Conservation (phyloP, 176 grass and related monocot genomes). For the Musa troglodytarum region DNA sequence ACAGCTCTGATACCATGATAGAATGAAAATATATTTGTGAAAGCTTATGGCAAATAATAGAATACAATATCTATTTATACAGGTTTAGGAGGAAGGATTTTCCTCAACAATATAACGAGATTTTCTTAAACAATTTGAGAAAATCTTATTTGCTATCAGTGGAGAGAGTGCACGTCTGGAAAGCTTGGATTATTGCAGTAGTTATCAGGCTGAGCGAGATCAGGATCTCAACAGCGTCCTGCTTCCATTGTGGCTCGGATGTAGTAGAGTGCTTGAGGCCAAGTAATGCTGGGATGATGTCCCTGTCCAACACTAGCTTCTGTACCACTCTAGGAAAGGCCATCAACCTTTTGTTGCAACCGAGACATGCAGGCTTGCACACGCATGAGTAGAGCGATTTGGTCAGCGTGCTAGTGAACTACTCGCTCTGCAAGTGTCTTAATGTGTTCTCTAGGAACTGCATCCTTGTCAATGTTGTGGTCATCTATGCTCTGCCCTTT, state of each 20-base stretch:
- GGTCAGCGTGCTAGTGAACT: background rate
- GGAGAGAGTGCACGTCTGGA: background rate
- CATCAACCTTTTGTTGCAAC: background rate
- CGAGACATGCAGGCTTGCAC: background rate
- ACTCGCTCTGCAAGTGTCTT: background rate
- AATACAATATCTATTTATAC: too few species aligned
- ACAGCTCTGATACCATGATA: too few species aligned
- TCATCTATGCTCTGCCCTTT: background rate
- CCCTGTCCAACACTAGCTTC: background rate
- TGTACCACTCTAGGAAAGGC: background rate
- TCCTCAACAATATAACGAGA: too few species aligned
- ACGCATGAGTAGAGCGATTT: background rate
- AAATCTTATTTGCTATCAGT: background rate
- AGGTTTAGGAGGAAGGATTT: too few species aligned
- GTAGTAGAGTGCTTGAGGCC: background rate
- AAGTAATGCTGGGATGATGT: background rate
- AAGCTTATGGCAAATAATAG: too few species aligned
- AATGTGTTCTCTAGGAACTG: background rate
- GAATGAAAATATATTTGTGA: too few species aligned
- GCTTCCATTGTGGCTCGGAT: background rate
- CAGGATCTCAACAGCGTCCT: background rate
- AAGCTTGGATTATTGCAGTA: background rate
- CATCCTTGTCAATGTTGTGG: background rate
- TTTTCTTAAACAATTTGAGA: too few species aligned
- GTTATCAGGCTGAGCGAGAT: background rate